Conservation (phyloP, 2,329 filamentous ascomycete genomes). For the Colletotrichum incanum region DNA sequence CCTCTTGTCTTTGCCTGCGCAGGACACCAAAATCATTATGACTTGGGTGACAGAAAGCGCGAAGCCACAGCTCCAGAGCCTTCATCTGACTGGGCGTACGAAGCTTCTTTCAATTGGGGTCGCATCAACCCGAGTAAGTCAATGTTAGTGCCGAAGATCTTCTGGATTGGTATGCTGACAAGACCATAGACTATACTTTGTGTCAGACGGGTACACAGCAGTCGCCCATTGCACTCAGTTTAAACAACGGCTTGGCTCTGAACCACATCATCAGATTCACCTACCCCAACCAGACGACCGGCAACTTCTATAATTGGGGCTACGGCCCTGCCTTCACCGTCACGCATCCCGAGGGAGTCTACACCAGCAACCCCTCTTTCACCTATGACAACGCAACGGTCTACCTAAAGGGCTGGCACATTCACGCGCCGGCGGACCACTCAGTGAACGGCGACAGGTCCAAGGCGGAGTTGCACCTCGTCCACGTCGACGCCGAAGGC, state of each 20-base stretch:
- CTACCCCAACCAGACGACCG: slow-evolving; percentile 54
- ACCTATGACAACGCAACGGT: slow-evolving; percentile 62
- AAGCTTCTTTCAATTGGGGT: slow-evolving; percentile 42
- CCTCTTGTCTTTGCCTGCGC: slow-evolving; percentile 23
- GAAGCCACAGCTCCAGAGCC: neutral
- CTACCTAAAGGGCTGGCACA: slow-evolving; percentile 66
- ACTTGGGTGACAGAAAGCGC: slow-evolving; percentile 14
- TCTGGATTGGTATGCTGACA: neutral
- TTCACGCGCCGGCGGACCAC: slow-evolving; percentile 67
- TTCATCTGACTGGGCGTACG: slow-evolving; percentile 38
- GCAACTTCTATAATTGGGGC: slow-evolving; percentile 64
- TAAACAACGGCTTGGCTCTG: slow-evolving; percentile 56
- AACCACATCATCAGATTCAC: slow-evolving; percentile 60
- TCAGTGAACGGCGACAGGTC: slow-evolving; percentile 58
- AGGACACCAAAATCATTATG: slow-evolving; percentile 29
- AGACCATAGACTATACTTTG: slow-evolving; percentile 44
- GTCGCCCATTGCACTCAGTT: slow-evolving; percentile 62
- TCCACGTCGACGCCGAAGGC: slow-evolving; percentile 60
- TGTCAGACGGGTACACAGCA: slow-evolving; percentile 68
- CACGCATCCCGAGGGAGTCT: slow-evolving; percentile 52
- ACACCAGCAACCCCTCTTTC: slow-evolving; percentile 57
- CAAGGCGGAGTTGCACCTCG: slow-evolving; percentile 65
- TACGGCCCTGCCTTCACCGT: slow-evolving; percentile 63
- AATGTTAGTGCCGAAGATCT: neutral
- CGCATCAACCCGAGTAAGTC: slow-evolving; percentile 36